Base-by-base conservation (phyloP, 83 land plant species). In the Larix sibirica region DNA sequence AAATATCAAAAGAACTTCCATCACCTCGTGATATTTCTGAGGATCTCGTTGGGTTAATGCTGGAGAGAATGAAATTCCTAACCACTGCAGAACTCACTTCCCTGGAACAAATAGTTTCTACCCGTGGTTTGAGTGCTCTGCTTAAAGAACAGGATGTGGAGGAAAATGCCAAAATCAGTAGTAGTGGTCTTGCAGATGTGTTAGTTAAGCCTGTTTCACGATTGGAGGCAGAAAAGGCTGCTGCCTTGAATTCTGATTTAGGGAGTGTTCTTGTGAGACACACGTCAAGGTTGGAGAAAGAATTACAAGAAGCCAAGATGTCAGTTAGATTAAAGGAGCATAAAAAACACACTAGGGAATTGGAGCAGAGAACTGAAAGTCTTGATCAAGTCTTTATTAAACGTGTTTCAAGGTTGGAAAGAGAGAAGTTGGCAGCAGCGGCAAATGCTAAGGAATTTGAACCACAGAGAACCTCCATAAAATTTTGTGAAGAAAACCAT, bases 111-210 rank as follows among this genome's bases (percentile, higher is more conserved):
- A 89, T 94, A 50, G 98, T 96, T 60, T 97, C 98, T 21, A 96
- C 95, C 36, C 92, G 95, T 88, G 98, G 98, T 36, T 81, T 96
- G 58, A 90, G 88, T 88, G 97, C 91, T 38, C 91, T 94, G 61
- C 88, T 96, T 23, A 84, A 86, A 61, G 90, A 90, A 83, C 60
- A 77, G 18, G 44, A 54, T 26, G 60, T 7, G 14, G 80, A 77
- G 26, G 62, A 23, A 59, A 54, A 58, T 26, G 62, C 62, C 20
- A 66, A 54, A 60, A 59, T 42, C 38, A 77, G 33, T 13, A 38
- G 80, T 4, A 26, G 64, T 38, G 73, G 87, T 26, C 67, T 85
- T 17, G 87, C 62, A 42, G 87, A 85, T 78, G 64, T 85, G 3
- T 40, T 85, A 79, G 86, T 85, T 36, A 83, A 85, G 74, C 87